A percentile compares a stretch with the other conserved stretches of the same genome.
Evolutionary conservation across 169 alveolate genomes (phyloP).

Genomic region (Plasmodium gaboni): DNA sequence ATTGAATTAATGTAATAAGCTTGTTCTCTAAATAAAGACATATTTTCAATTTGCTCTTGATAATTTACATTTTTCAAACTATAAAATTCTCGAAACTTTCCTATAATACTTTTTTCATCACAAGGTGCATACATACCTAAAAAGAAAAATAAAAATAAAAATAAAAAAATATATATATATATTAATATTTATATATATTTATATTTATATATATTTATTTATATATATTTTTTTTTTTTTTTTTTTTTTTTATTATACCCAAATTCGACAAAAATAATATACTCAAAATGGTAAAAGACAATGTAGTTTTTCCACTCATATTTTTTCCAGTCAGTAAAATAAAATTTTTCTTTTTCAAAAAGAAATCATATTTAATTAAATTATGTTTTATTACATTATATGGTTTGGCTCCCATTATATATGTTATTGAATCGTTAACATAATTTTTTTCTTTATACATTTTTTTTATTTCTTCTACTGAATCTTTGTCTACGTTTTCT

Average conservation of each 20-base stretch:
- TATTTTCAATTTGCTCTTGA: slow-evolving; percentile 74
- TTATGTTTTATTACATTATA: slow-evolving; percentile 68
- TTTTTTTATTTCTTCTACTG: slow-evolving; percentile 61
- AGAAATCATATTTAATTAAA: slow-evolving; percentile 58
- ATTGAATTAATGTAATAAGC: slow-evolving; percentile 63
- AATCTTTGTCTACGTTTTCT: slow-evolving; percentile 35
- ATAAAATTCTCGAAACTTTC: slow-evolving; percentile 72
- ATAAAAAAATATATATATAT: background rate
- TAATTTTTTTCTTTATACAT: slow-evolving; percentile 63
- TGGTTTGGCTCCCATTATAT: slow-evolving; percentile 67
- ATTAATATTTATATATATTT: background rate
- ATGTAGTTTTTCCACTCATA: slow-evolving; percentile 76
- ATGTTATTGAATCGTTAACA: slow-evolving; percentile 51
- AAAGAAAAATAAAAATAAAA: background rate
- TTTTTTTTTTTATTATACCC: slow-evolving; percentile 16
- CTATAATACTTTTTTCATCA: slow-evolving; percentile 47
- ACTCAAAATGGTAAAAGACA: slow-evolving; percentile 64
- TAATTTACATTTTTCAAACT: slow-evolving; percentile 73
- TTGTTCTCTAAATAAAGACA: slow-evolving; percentile 76
- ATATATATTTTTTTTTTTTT: background rate
- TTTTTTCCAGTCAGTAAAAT: slow-evolving; percentile 72
- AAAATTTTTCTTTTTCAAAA: slow-evolving; percentile 67
- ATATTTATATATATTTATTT: background rate
- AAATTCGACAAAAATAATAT: slow-evolving; percentile 67
- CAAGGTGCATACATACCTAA: slow-evolving; percentile 76